These are phyloP conservation scores for Papilionanthe hybrid DNA, from an alignment of 116 monocot genomes.

Conservation along the genomic window DNA sequence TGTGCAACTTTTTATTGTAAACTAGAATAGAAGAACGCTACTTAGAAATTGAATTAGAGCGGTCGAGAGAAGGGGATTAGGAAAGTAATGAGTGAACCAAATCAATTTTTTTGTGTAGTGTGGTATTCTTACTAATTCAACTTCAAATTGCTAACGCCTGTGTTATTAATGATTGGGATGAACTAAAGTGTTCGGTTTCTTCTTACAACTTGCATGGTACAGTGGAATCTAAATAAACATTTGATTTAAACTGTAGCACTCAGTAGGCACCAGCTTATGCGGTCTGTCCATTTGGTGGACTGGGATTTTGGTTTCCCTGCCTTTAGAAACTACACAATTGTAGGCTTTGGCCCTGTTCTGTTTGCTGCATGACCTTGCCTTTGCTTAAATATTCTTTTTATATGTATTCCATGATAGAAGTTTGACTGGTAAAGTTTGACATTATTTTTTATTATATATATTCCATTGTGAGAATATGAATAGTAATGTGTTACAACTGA, in stretches of 20 bases:
- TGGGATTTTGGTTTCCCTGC: not conserved
- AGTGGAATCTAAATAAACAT: not conserved
- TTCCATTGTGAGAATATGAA: too few species aligned
- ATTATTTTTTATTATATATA: not conserved
- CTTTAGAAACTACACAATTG: not conserved
- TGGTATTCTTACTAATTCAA: too few species aligned
- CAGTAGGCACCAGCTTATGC: not conserved
- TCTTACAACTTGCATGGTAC: too few species aligned
- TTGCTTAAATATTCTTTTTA: not conserved
- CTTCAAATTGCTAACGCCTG: too few species aligned
- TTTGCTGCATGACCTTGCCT: not conserved
- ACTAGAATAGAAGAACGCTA: too few species aligned
- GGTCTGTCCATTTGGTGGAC: not conserved
- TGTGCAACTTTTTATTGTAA: too few species aligned
- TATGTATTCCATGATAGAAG: not conserved
- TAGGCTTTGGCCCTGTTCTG: not conserved
- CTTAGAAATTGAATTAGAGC: too few species aligned
- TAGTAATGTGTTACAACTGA: not conserved
- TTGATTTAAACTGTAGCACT: not conserved
- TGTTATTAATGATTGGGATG: too few species aligned
- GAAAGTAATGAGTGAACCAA: too few species aligned
- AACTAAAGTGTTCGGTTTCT: too few species aligned
- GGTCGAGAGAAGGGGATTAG: too few species aligned
- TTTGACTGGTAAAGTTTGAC: constrained; percentile 5
- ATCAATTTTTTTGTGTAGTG: too few species aligned